Evolutionary conservation across 1,284 basidiomycete genomes (phyloP), one percentile per base, ranked within the genome.

Genomic region (Tilletia indica): DNA sequence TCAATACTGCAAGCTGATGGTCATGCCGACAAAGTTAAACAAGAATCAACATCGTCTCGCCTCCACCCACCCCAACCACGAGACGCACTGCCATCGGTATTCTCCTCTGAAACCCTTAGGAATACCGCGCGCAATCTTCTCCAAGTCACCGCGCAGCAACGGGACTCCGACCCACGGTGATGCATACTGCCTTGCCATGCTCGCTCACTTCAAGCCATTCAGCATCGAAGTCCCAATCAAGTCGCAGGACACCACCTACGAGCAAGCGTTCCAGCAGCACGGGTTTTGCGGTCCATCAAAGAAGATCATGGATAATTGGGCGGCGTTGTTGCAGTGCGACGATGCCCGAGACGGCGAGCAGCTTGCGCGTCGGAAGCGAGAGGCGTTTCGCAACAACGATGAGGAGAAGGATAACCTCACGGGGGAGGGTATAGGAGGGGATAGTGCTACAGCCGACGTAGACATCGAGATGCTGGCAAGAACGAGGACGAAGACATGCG

Each of bases 231-330:
- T 19, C 25, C 4, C 51, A 4, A 4, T 54, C 19, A 54, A 54
- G n/a, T 4, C 4, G 6, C 5, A 19, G 16, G 5, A 54, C 4
- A 19, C 6, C 6, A 54, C 19, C 4, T 54, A 54, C 51, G 5
- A 54, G n/a, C 8, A 19, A 19, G 6, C 5, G n/a, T 6, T 54
- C n/a, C n/a, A 5, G 5, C 51, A 5, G 25, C 19, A 19, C 5
- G 4, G 4, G 5, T 4, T n/a, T 19, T 4, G 16, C 51, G n/a
- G 4, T 5, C n/a, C 25, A n/a, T n/a, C n/a, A n/a, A n/a, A n/a
- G n/a, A n/a, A n/a, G n/a, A n/a, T n/a, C n/a, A 54, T 54, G 51
- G 19, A 54, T 6, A 54, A 54, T 54, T 54, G 51, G 51, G 19
- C 16, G 16, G 51, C 51, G 19, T 19, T 54, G 6, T 4, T 6